Evolutionary conservation across 345 rosid genomes (phyloP).

Genomic region (Melaleuca quinquenervia): DNA sequence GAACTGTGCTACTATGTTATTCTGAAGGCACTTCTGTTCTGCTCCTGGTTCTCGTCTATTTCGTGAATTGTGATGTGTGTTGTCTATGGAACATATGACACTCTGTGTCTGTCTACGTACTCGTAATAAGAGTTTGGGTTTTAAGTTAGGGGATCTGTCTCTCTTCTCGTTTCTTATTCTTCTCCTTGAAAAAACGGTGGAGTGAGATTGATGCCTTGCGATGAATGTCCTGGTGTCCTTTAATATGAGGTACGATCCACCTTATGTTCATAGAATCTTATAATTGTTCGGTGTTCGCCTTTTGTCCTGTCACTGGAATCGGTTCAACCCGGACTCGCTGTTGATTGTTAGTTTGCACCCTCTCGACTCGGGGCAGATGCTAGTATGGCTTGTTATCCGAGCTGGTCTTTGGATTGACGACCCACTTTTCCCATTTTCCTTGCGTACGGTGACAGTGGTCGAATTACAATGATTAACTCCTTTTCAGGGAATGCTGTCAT

Average conservation of each 20-base stretch:
- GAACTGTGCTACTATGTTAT: neutral
- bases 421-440: neutral
- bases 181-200: neutral
- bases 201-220: neutral
- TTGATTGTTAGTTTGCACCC: neutral
- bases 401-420: neutral
- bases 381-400: neutral
- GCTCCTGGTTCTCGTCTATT: neutral
- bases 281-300: neutral
- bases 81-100: neutral
- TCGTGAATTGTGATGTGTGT: neutral
- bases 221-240: neutral
- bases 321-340: neutral
- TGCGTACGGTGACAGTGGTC: neutral
- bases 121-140: neutral
- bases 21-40: neutral
- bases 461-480: neutral
- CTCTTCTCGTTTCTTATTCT: neutral
- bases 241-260: neutral
- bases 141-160: neutral
- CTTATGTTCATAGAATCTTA: neutral
- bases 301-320: neutral
- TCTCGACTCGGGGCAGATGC: neutral
- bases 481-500: neutral
- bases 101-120: neutral